Evolutionary conservation across 2,329 filamentous ascomycete genomes (phyloP), one percentile per base, ranked within the genome.

Genomic region (Aspergillus luchuensis): DNA sequence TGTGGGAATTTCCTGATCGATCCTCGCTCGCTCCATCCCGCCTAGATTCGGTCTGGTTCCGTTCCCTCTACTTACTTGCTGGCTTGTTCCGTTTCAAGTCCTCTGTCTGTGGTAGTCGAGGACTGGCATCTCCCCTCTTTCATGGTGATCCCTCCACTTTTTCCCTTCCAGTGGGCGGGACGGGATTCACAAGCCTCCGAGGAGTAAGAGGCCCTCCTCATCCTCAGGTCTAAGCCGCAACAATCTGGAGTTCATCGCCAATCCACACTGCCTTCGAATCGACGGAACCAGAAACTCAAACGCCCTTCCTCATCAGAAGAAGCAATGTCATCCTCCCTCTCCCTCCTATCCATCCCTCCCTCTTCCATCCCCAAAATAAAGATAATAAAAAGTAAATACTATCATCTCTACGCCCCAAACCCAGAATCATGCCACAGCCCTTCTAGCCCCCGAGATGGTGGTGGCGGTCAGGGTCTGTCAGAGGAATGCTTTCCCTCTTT

Each of bases 161-260:
- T n/a, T 28, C 17, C 17, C 19, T 17, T 38, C 6, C 56, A 60
- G 58, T 56, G 57, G 52, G 57, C 49, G 58, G 58, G 30, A 60
- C 58, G 58, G 52, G 33, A 60, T 45, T 41, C 43, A 33, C 33
- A 43, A n/a, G 21, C 45, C 21, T 49, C 45, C 25, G 15, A 28
- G 8, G 15, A 28, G 5, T 4, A 36, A 36, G 10, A 11, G 33
- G 33, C 33, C 23, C 25, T 28, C 10, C 11, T 30, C 8, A 8
- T 17, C 47, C 8, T 50, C 47, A 30, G 47, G 53, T 57, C 58
- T 60, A 60, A 60, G 51, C 47, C 57, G 48, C 56, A 50, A 10
- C 15, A 50, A 50, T 50, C 47, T 50, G 25, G 25, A 33, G 47
- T 50, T 50, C 47, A 50, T 50, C 25, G 25, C 25, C 25, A 50